phyloP scores from a whole-genome alignment of 106 monocot genomes.

The Iris macrosiphon region DNA sequence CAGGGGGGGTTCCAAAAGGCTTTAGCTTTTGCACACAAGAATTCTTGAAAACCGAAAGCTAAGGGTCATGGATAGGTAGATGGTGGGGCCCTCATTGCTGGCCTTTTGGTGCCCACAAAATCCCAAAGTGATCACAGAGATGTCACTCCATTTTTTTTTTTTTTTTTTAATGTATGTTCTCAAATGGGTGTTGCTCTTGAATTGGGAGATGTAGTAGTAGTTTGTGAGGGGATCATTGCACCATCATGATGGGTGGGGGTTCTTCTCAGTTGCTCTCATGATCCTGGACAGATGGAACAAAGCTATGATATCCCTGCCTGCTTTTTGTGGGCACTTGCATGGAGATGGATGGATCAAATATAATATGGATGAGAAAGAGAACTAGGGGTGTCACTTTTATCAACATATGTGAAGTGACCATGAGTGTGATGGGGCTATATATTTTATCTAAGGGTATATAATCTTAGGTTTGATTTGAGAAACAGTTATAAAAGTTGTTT shows the following conservation, averaged over 20 bases:
- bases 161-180: neutral
- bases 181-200: slow-evolving; percentile 14
- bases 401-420: slow-evolving; percentile 14
- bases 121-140: slow-evolving; percentile 15
- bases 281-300: slow-evolving; percentile 60
- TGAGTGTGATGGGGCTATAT: slow-evolving; percentile 3
- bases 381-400: neutral
- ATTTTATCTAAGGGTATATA: no score
- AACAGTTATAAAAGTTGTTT: no score
- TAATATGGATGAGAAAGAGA: slow-evolving; percentile 8
- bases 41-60: neutral
- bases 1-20: slow-evolving; percentile 30
- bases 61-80: slow-evolving; percentile 2
- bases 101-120: slow-evolving; percentile 17
- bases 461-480: no score
- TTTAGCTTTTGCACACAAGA: neutral
- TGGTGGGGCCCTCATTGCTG: slow-evolving; percentile 7
- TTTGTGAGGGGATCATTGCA: slow-evolving; percentile 42
- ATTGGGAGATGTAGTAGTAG: slow-evolving; percentile 10
- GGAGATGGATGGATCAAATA: slow-evolving; percentile 25
- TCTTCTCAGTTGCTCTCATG: slow-evolving; percentile 18
- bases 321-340: slow-evolving; percentile 59
- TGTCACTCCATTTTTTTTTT: slow-evolving; percentile 4
- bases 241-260: slow-evolving; percentile 52
- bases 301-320: slow-evolving; percentile 28